Percentiles rank a stretch among this genome's conserved stretches.
These are phyloP conservation scores for Sugiyamaella neomexicana DNA, from an alignment of 1,139 yeast genomes.

Conservation along the genomic window DNA sequence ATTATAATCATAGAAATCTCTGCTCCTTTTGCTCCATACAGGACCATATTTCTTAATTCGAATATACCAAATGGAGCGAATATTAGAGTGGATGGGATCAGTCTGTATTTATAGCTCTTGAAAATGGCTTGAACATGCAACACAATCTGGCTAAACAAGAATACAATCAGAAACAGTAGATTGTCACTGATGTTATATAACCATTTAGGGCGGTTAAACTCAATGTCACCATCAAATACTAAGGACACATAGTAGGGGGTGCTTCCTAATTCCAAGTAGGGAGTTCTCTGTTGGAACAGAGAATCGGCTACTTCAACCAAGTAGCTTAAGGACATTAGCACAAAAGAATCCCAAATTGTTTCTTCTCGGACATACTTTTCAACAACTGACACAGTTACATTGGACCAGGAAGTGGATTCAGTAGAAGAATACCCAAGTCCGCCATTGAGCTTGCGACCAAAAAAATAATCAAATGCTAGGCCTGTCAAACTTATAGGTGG, in stretches of 20 bases:
- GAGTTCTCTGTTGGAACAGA: not conserved
- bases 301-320: conserved; percentile 1
- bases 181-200: not conserved
- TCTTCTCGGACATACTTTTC: not conserved
- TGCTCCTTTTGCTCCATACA: not conserved
- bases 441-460: not conserved
- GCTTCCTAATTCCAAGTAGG: conserved; percentile 1
- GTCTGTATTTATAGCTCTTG: conserved; percentile 2
- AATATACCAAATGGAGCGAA: conserved; percentile 3
- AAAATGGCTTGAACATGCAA: conserved; percentile 6
- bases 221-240: not conserved
- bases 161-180: not conserved
- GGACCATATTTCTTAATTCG: not conserved
- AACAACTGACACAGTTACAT: not conserved
- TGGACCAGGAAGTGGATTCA: not conserved
- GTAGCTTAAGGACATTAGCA: not conserved
- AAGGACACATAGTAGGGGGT: conserved; percentile 7
- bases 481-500: not conserved
- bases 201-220: not conserved
- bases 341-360: conserved; percentile 5
- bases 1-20: not conserved
- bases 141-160: not conserved
- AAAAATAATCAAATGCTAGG: not conserved
- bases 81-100: conserved; percentile 4
- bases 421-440: not conserved